Evolutionary conservation across 2,329 filamentous ascomycete species (phyloP).

Genomic region (Xylaria digitata): DNA sequence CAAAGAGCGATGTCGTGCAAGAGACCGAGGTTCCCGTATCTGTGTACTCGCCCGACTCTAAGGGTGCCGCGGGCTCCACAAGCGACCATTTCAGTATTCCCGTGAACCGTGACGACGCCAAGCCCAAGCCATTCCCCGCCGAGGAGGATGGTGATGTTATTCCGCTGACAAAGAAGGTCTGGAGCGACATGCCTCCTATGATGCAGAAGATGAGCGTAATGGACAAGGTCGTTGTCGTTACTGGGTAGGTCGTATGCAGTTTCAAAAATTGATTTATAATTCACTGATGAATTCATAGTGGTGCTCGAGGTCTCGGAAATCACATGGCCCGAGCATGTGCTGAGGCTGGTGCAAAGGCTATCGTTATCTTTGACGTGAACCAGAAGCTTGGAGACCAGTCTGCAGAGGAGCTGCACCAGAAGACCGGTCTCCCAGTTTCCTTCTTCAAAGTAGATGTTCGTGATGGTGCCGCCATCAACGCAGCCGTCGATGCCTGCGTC

Average conservation of each 20-base stretch:
- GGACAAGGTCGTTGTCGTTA: slow-evolving; percentile 78
- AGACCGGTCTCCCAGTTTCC: slow-evolving; percentile 77
- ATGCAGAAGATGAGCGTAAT: slow-evolving; percentile 76
- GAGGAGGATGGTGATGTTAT: slow-evolving; percentile 61
- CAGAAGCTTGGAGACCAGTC: slow-evolving; percentile 78
- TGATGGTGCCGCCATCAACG: slow-evolving; percentile 75
- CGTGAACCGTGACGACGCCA: slow-evolving; percentile 58
- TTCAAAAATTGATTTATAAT: not conserved
- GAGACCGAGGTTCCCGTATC: slow-evolving; percentile 69
- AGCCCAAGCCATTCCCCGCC: slow-evolving; percentile 57
- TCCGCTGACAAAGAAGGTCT: slow-evolving; percentile 66
- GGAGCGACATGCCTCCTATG: slow-evolving; percentile 69
- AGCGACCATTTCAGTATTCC: slow-evolving; percentile 67
- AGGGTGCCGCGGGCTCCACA: slow-evolving; percentile 55
- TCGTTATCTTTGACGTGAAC: slow-evolving; percentile 82
- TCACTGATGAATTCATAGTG: slow-evolving; percentile 59
- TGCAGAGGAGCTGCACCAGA: slow-evolving; percentile 75
- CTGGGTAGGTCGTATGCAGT: slow-evolving; percentile 62
- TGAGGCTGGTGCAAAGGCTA: slow-evolving; percentile 78
- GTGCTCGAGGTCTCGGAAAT: slow-evolving; percentile 81
- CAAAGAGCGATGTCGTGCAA: slow-evolving; percentile 64
- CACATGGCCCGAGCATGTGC: slow-evolving; percentile 82
- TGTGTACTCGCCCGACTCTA: slow-evolving; percentile 61
- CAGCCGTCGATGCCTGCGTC: slow-evolving; percentile 74
- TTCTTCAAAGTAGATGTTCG: slow-evolving; percentile 86